Percentiles rank a stretch among this genome's conserved stretches.
Conservation (phyloP, 805 yeast genomes). For the Metschnikowia drakensbergensis region DNA sequence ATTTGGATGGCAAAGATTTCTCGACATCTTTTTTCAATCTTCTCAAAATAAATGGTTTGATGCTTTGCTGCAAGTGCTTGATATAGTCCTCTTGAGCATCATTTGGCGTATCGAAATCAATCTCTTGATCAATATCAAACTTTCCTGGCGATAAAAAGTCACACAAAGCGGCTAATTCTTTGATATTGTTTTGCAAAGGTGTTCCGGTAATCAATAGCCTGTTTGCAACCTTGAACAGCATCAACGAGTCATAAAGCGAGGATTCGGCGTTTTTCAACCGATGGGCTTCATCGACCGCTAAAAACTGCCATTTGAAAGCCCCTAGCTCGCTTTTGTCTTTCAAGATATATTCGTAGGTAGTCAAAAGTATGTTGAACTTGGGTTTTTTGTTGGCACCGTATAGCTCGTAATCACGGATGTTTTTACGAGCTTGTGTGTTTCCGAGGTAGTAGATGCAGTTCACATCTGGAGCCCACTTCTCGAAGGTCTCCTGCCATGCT, state of each 20-base stretch:
- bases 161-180: constrained; percentile 91
- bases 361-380: constrained; percentile 85
- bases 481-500: constrained; percentile 99
- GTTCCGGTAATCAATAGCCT: constrained; percentile 94
- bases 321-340: constrained; percentile 85
- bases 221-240: constrained; percentile 77
- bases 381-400: constrained; percentile 62
- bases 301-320: constrained; percentile 84
- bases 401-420: constrained; percentile 81
- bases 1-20: constrained; percentile 91
- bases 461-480: constrained; percentile 94
- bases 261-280: constrained; percentile 91
- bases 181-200: constrained; percentile 92
- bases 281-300: constrained; percentile 99
- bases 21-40: constrained; percentile 96
- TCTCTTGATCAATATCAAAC: constrained; percentile 85
- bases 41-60: constrained; percentile 90
- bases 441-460: constrained; percentile 93
- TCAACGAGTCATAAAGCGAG: constrained; percentile 84
- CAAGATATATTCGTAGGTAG: constrained; percentile 94
- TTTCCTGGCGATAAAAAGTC: constrained; percentile 96
- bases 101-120: constrained; percentile 88
- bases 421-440: constrained; percentile 77
- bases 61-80: constrained; percentile 73
- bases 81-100: constrained; percentile 86